A percentile compares a stretch with the other conserved stretches of the same genome.
Conservation (phyloP, 2,329 filamentous ascomycete species). For the Fusarium miscanthi region DNA sequence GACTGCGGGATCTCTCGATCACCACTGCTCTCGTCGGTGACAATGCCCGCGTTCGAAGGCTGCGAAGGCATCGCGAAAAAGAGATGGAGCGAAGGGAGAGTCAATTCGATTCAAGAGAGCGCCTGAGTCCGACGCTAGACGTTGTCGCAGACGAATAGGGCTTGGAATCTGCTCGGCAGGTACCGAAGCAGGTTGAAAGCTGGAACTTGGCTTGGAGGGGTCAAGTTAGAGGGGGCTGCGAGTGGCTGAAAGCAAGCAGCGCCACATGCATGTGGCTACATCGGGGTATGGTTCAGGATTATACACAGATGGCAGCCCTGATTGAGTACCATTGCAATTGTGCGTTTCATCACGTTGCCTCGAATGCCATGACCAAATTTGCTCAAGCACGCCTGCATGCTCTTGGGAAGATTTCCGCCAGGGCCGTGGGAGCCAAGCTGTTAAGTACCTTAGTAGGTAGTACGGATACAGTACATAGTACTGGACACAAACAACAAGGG, state of each 20-base stretch:
- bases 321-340: neutral
- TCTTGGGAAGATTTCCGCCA: neutral
- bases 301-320: neutral
- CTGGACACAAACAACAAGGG: slow-evolving; percentile 1
- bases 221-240: slow-evolving; percentile 21
- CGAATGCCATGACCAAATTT: neutral
- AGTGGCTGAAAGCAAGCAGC: neutral
- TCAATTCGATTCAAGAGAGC: neutral
- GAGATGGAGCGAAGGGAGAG: neutral
- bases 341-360: neutral
- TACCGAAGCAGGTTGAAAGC: slow-evolving; percentile 25
- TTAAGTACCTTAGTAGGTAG: neutral
- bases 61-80: slow-evolving; percentile 57
- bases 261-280: slow-evolving; percentile 29
- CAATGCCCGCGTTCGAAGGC: slow-evolving; percentile 76
- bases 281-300: neutral
- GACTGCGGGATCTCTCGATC: slow-evolving; percentile 92
- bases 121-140: neutral
- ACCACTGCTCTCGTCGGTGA: slow-evolving; percentile 79
- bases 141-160: slow-evolving; percentile 6
- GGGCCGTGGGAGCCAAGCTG: neutral
- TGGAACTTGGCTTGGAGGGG: slow-evolving; percentile 27
- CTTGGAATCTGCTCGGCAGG: slow-evolving; percentile 30
- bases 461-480: neutral
- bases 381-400: neutral